Evolutionary conservation across 2,329 filamentous ascomycete genomes (phyloP).

Genomic region (Aspergillus nomiae): DNA sequence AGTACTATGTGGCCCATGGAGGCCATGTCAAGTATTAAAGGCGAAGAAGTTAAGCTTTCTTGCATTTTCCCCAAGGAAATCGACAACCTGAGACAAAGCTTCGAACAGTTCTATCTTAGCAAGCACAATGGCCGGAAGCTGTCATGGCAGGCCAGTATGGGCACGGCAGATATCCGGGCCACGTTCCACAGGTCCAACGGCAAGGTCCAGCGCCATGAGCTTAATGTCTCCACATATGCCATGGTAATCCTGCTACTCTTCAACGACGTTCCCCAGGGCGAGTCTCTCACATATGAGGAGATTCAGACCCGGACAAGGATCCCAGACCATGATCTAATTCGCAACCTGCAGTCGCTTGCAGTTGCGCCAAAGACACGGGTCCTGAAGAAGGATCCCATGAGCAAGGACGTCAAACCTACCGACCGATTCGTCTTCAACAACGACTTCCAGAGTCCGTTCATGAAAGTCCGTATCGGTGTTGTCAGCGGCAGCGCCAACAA

Average conservation of each 20-base stretch:
- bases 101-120: slow-evolving; percentile 83
- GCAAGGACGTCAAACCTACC: slow-evolving; percentile 72
- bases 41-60: slow-evolving; percentile 45
- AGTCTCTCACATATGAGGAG: slow-evolving; percentile 66
- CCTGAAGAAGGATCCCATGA: slow-evolving; percentile 76
- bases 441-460: slow-evolving; percentile 76
- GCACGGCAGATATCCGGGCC: slow-evolving; percentile 84
- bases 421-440: slow-evolving; percentile 84
- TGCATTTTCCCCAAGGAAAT: slow-evolving; percentile 78
- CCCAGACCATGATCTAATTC: slow-evolving; percentile 69
- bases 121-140: slow-evolving; percentile 87
- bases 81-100: slow-evolving; percentile 75
- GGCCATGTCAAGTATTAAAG: slow-evolving; percentile 67
- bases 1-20: slow-evolving; percentile 95
- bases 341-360: slow-evolving; percentile 78
- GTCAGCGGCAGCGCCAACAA: slow-evolving; percentile 76
- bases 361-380: slow-evolving; percentile 82
- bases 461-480: slow-evolving; percentile 87
- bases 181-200: slow-evolving; percentile 71
- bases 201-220: slow-evolving; percentile 77
- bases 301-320: slow-evolving; percentile 84
- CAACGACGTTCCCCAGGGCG: slow-evolving; percentile 67
- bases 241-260: slow-evolving; percentile 91
- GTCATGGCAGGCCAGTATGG: slow-evolving; percentile 77
- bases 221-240: slow-evolving; percentile 88